A percentile compares a stretch with the other conserved stretches of the same genome.
These are phyloP conservation scores for Letharia lupina DNA, from an alignment of 495 filamentous ascomycete genomes.

Conservation along the genomic window DNA sequence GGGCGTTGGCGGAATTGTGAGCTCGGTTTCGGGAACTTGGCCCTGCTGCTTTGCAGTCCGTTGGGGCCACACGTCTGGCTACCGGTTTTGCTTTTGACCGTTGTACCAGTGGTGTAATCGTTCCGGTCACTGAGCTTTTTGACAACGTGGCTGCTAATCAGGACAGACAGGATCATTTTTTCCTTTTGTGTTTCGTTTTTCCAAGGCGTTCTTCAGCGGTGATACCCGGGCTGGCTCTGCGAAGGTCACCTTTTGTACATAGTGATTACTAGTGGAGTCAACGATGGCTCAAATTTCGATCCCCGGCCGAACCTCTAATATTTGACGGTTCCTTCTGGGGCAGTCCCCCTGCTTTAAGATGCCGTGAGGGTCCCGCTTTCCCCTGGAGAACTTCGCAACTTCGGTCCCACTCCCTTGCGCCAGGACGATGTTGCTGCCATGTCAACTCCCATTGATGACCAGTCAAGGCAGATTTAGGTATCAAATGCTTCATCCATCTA, in stretches of 20 bases:
- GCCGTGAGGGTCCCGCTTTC: neutral
- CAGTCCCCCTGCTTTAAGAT: neutral
- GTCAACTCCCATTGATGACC: neutral
- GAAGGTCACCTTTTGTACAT: neutral
- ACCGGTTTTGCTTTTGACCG: neutral
- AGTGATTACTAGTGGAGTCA: neutral
- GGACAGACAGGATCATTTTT: neutral
- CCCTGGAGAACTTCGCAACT: neutral
- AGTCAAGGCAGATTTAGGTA: neutral
- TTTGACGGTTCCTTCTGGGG: neutral
- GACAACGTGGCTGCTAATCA: neutral
- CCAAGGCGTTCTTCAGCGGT: neutral
- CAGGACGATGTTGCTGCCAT: neutral
- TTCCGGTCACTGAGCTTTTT: neutral
- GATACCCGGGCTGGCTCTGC: neutral
- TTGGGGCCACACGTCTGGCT: neutral
- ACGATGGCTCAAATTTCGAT: neutral
- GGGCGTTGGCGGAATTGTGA: conserved; percentile 22
- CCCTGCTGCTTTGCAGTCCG: neutral
- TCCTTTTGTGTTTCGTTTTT: neutral
- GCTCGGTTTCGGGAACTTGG: neutral
- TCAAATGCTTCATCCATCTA: neutral
- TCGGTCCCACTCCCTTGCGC: neutral
- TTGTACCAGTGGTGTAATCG: neutral
- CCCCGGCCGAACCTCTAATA: neutral